Conservation (phyloP, 1,284 basidiomycete species). For the Malassezia sympodialis region DNA sequence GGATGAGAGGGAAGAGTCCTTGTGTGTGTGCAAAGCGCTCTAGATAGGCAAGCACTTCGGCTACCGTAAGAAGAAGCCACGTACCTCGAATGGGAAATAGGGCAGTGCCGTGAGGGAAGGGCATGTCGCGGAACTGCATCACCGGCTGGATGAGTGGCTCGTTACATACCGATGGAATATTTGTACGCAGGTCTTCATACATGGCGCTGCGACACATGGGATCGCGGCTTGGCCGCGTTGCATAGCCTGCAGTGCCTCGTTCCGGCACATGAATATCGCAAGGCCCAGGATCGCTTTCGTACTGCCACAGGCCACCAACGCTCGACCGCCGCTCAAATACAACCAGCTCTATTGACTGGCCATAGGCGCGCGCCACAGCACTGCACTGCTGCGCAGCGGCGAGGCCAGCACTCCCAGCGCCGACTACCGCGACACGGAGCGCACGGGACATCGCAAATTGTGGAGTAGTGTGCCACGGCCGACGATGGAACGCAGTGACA, state of each 20-base stretch:
- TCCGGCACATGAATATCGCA: conserved; percentile 41
- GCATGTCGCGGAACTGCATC: conserved; percentile 45
- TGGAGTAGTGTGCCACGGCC: neutral
- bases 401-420: conserved; percentile 23
- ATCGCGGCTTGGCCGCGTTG: conserved; percentile 8
- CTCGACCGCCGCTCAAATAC: conserved; percentile 28
- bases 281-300: conserved; percentile 24
- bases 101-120: conserved; percentile 21
- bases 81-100: conserved; percentile 23
- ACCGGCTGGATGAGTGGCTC: conserved; percentile 20
- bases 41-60: conserved; percentile 49
- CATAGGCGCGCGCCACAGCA: conserved; percentile 8
- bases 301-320: conserved; percentile 30
- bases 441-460: neutral
- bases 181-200: conserved; percentile 44
- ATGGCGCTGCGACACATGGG: conserved; percentile 27
- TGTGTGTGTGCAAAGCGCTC: conserved; percentile 35
- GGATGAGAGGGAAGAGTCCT: conserved; percentile 27
- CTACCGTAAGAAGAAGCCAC: neutral
- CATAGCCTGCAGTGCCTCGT: conserved; percentile 3
- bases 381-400: conserved; percentile 49
- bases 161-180: conserved; percentile 29
- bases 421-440: conserved; percentile 7
- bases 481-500: neutral
- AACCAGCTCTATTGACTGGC: conserved; percentile 2